These are phyloP conservation scores for Aureococcus anophagefferens DNA, from an alignment of 108 stramenopile genomes.

Conservation along the genomic window DNA sequence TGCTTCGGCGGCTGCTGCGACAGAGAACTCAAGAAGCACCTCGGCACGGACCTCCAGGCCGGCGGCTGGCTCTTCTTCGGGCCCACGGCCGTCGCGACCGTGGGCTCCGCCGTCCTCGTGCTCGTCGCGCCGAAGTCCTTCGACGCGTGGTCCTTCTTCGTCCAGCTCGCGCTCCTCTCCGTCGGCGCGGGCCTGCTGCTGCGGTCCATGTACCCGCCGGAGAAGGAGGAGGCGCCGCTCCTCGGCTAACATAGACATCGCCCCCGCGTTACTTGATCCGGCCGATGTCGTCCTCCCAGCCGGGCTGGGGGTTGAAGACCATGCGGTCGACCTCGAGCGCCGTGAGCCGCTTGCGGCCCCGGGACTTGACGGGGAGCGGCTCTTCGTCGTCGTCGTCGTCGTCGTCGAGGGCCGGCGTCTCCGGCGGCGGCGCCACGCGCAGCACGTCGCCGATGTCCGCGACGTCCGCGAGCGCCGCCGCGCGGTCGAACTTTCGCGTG, in stretches of 20 bases:
- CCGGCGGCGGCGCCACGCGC: too few relatives aligned
- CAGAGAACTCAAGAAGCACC: background rate
- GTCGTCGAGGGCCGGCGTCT: too few relatives aligned
- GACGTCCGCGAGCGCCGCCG: background rate
- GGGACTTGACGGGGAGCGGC: too few relatives aligned
- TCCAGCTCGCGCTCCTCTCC: background rate
- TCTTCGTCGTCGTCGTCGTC: too few relatives aligned
- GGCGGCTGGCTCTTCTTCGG: background rate
- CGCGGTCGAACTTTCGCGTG: background rate
- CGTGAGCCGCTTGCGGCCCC: background rate
- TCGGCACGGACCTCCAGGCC: constrained; percentile 3
- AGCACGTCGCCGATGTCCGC: background rate
- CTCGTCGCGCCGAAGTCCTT: background rate
- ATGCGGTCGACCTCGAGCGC: background rate
- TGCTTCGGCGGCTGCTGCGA: background rate
- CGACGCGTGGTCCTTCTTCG: background rate
- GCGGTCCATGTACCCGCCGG: background rate
- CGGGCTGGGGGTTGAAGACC: background rate
- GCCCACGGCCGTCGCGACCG: background rate
- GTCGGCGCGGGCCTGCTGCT: background rate
- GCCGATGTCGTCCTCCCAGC: background rate
- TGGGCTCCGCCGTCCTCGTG: background rate
- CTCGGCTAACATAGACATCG: too few relatives aligned
- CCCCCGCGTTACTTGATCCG: too few relatives aligned
- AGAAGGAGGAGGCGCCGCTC: background rate